Conservation (phyloP, 371 early-diverging fungal genomes). For the Blakeslea trispora region DNA sequence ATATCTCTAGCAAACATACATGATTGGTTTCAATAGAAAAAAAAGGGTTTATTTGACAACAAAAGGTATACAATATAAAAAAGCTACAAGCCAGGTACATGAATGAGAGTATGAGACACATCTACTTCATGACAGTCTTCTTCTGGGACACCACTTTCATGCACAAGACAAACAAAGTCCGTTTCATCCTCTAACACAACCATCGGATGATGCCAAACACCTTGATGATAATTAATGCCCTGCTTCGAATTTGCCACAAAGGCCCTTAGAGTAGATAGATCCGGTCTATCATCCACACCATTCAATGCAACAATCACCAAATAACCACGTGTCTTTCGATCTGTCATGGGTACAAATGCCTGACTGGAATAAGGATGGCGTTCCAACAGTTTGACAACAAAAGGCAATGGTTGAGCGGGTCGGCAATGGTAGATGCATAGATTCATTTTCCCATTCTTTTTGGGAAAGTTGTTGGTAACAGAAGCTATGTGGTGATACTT, state of each 20-base stretch:
- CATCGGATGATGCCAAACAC: conserved; percentile 93
- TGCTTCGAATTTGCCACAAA: conserved; percentile 75
- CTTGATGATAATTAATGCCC: conserved; percentile 81
- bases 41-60: too few species aligned
- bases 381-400: conserved; percentile 77
- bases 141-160: conserved; percentile 69
- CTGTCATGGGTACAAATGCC: conserved; percentile 82
- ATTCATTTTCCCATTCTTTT: conserved; percentile 53
- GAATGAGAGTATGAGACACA: conserved; percentile 29
- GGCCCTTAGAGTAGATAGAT: conserved; percentile 71
- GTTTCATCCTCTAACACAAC: conserved; percentile 62
- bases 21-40: too few species aligned
- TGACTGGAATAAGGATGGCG: conserved; percentile 88
- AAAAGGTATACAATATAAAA: too few species aligned
- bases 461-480: conserved; percentile 56
- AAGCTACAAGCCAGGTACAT: conserved; percentile 49
- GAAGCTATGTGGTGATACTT: conserved; percentile 67
- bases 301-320: conserved; percentile 81
- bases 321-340: conserved; percentile 58
- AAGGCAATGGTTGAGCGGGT: conserved; percentile 51
- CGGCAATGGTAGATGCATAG: conserved; percentile 73
- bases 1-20: too few species aligned
- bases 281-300: conserved; percentile 65
- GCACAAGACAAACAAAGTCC: conserved; percentile 69
- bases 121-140: conserved; percentile 68